Percentiles rank a stretch among this genome's conserved stretches.
Evolutionary conservation across 352 stramenopile species (phyloP).

Genomic region (Aphanomyces astaci): DNA sequence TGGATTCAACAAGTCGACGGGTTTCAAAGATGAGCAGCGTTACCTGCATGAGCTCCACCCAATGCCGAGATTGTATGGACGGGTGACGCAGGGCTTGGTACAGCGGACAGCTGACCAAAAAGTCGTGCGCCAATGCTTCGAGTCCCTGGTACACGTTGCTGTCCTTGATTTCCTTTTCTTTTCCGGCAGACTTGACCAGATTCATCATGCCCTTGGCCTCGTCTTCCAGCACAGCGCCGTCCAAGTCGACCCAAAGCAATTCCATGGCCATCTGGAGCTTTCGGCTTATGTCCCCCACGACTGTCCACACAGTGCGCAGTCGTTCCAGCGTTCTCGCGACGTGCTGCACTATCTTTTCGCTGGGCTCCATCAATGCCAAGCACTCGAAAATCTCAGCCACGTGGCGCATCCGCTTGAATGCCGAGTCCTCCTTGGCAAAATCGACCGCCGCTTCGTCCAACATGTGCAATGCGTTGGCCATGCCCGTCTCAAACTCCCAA

Average conservation of each 20-base stretch:
- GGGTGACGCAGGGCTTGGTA: slow-evolving; percentile 72
- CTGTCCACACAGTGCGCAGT: slow-evolving; percentile 78
- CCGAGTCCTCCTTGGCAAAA: slow-evolving; percentile 32
- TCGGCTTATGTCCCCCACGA: slow-evolving; percentile 74
- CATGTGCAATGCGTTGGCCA: slow-evolving; percentile 33
- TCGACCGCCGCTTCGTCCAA: slow-evolving; percentile 36
- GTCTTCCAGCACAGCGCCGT: slow-evolving; percentile 89
- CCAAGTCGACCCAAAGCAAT: slow-evolving; percentile 88
- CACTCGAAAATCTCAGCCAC: slow-evolving; percentile 91
- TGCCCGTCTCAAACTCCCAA: slow-evolving; percentile 48
- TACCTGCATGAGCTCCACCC: slow-evolving; percentile 46
- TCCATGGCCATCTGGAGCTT: slow-evolving; percentile 86
- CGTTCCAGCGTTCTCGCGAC: slow-evolving; percentile 75
- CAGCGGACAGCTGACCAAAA: slow-evolving; percentile 64
- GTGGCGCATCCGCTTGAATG: slow-evolving; percentile 64
- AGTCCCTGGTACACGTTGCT: slow-evolving; percentile 88
- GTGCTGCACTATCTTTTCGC: slow-evolving; percentile 49
- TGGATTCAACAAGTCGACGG: no score
- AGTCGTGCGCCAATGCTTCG: slow-evolving; percentile 63
- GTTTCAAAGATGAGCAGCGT: no score
- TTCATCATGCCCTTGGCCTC: slow-evolving; percentile 81
- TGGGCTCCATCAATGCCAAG: slow-evolving; percentile 79
- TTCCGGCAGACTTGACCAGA: slow-evolving; percentile 85
- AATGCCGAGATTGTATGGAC: slow-evolving; percentile 66
- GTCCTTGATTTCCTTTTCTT: slow-evolving; percentile 77